A percentile compares a stretch with the other conserved stretches of the same genome.
Evolutionary conservation across 768 basidiomycete genomes (phyloP).

Genomic region (Tulasnella sp.): DNA sequence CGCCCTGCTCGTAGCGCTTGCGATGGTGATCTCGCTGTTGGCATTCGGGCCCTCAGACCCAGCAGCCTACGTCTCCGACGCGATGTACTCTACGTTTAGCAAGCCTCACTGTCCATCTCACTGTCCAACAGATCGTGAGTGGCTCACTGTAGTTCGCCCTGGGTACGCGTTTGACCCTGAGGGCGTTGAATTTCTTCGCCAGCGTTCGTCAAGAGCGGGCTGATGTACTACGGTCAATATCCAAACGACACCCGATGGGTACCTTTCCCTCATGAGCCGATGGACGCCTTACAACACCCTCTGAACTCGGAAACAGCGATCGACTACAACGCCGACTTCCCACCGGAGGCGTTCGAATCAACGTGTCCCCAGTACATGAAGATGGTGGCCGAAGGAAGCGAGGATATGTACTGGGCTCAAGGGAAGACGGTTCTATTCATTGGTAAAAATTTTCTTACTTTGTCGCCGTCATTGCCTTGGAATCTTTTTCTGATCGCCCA

Average conservation of each 20-base stretch:
- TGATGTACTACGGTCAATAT: constrained; percentile 7
- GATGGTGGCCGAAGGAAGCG: constrained; percentile 5
- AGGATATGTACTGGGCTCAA: not conserved
- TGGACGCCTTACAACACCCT: constrained; percentile 13
- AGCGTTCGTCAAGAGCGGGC: constrained; percentile 19
- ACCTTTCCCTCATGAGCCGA: constrained; percentile 18
- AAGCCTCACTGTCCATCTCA: not conserved
- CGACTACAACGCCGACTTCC: not conserved
- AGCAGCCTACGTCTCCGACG: not conserved
- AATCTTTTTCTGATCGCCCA: not conserved
- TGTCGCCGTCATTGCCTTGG: not conserved
- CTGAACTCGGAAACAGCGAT: constrained; percentile 10
- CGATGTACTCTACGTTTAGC: not conserved
- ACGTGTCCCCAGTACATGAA: constrained; percentile 16
- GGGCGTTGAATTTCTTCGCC: not conserved
- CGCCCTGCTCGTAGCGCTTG: not conserved
- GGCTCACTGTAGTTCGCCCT: not conserved
- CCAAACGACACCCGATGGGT: constrained; percentile 21
- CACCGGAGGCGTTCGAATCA: not conserved
- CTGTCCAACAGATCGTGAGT: constrained; percentile 1
- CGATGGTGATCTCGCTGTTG: not conserved
- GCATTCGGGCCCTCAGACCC: not conserved
- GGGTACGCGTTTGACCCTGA: not conserved
- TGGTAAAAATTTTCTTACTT: not conserved
- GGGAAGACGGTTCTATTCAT: constrained; percentile 16